Evolutionary conservation across 2,329 filamentous ascomycete species (phyloP).

Genomic region (Botryotinia narcissicola): DNA sequence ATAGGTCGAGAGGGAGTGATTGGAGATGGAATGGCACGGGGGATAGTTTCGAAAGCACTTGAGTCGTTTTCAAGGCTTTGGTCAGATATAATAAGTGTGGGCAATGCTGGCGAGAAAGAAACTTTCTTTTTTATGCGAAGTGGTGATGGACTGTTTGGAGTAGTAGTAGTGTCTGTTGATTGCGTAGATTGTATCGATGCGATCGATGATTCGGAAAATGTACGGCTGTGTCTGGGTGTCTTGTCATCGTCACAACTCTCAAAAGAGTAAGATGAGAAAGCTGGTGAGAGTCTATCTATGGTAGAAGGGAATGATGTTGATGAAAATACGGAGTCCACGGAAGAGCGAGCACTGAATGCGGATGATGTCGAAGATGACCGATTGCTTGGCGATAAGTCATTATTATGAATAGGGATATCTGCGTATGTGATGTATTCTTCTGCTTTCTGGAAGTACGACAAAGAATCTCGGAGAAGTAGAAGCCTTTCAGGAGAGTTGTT

Average conservation of each 20-base stretch:
- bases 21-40: not conserved
- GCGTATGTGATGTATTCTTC: constrained; percentile 31
- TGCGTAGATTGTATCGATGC: constrained; percentile 2
- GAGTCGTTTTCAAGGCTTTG: not conserved
- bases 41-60: not conserved
- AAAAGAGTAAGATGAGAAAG: constrained; percentile 25
- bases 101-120: constrained; percentile 27
- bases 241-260: constrained; percentile 13
- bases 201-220: constrained; percentile 12
- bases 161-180: not conserved
- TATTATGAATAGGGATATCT: constrained; percentile 26
- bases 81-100: constrained; percentile 7
- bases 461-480: constrained; percentile 35
- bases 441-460: constrained; percentile 33
- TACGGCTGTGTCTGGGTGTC: constrained; percentile 18
- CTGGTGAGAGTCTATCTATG: constrained; percentile 16
- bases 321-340: constrained; percentile 35
- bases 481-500: constrained; percentile 32
- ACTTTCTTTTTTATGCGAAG: constrained; percentile 35
- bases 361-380: constrained; percentile 25
- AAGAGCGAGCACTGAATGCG: constrained; percentile 33
- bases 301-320: constrained; percentile 24
- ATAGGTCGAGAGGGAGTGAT: not conserved
- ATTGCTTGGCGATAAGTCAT: not conserved
- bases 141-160: constrained; percentile 20